Evolutionary conservation across 345 rosid species (phyloP).

Genomic region (Boechera stricta): DNA sequence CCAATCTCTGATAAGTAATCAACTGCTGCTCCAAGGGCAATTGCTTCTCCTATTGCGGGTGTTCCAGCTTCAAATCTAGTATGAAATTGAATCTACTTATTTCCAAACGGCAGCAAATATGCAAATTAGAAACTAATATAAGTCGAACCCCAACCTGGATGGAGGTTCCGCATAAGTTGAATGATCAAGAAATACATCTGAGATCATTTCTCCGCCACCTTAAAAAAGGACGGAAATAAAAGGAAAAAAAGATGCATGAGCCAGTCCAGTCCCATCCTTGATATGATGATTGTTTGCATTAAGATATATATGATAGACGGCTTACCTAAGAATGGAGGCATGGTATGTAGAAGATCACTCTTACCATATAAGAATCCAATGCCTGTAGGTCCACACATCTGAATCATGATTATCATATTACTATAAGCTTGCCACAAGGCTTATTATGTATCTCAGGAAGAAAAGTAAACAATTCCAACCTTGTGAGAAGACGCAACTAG

Average conservation of each 20-base stretch:
- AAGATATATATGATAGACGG: constrained; percentile 1
- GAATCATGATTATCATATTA: constrained; percentile 89
- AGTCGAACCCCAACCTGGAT: constrained; percentile 64
- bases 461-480: constrained; percentile 59
- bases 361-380: constrained; percentile 92
- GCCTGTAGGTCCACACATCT: constrained; percentile 99
- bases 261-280: constrained; percentile 17
- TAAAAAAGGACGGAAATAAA: constrained; percentile 21
- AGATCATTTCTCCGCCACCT: constrained; percentile 99
- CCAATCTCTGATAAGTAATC: constrained; percentile 85
- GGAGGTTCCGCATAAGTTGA: constrained; percentile 97
- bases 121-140: constrained; percentile 6
- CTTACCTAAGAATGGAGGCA: constrained; percentile 99
- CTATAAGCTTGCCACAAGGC: constrained; percentile 49
- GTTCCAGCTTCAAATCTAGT: constrained; percentile 98
- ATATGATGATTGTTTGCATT: constrained; percentile 2
- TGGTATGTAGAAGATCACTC: constrained; percentile 64
- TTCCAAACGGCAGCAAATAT: constrained; percentile 12
- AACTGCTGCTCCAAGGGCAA: constrained; percentile 93
- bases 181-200: constrained; percentile 93
- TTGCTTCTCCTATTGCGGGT: constrained; percentile 96
- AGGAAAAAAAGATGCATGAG: neutral
- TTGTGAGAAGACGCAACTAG: constrained; percentile 97
- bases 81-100: constrained; percentile 21
- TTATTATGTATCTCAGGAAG: constrained; percentile 24